Base-by-base conservation (phyloP, 495 filamentous ascomycete species). In the Aeminium ludgeri region DNA sequence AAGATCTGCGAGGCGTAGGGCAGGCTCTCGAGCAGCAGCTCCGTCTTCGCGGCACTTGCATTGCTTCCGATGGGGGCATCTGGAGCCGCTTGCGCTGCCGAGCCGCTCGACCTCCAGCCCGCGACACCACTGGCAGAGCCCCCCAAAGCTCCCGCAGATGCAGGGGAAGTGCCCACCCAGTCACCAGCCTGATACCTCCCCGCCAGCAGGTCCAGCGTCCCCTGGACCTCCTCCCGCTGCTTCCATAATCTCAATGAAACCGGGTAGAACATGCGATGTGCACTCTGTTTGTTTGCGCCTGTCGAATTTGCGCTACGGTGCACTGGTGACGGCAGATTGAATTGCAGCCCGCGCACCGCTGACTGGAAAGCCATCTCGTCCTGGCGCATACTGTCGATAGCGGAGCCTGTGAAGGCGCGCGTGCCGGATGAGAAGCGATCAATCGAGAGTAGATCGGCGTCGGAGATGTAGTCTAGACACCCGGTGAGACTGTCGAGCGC, bases 331-430 rank as follows among this genome's bases (percentile, higher is more conserved):
- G 89, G 89, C 16, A 99, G 68, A 10, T 73, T 74, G 52, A 92
- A 84, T 1, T 91, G 58, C 27, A 94, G 54, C 1, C 91, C 86
- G 6, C 86, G 74, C 2, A 86, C 78, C 18, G 82, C 83, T 35
- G 83, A 70, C 42, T 96, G 86, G 49, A 93, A 95, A 27, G 76
- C 73, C 40, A 95, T 82, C 50, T 99, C 89, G 36, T 93, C 83
- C 56, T 93, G 86, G 18, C 87, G 76, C 1, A 96, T 58, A 25
- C 69, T 62, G 45, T 94, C 86, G 13, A 75, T 67, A 5, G 73
- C 72, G 6, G 72, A 53, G 30, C 60, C 66, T 27, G 60, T 51
- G 17, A 59, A 60, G 0, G 40, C 53, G 18, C 59, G 54, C 23
- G 45, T 52, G 42, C 48, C 38, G 40, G 59, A 60, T 32, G 65